Evolutionary conservation across 78 protist genomes (phyloP).

Genomic region (Dictyostelium citrinum): DNA sequence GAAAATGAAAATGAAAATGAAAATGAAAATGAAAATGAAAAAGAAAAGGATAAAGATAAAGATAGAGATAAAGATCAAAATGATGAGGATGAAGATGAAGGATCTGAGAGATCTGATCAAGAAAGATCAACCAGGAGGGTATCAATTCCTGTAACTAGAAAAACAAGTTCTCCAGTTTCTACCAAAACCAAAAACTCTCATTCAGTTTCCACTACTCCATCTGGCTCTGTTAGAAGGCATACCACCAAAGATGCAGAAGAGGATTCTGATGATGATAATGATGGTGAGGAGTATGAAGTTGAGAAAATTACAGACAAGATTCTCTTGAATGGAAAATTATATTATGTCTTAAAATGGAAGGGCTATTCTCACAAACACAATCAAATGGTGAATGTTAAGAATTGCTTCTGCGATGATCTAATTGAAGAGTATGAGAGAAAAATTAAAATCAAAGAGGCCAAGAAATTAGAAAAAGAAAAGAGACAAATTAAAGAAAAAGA

Average conservation of each 20-base stretch:
- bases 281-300: slow-evolving; percentile 1
- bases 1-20: neutral
- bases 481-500: neutral
- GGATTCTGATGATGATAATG: neutral
- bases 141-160: neutral
- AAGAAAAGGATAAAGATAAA: neutral
- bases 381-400: neutral
- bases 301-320: slow-evolving; percentile 4
- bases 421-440: slow-evolving; percentile 11
- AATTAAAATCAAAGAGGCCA: neutral
- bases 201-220: neutral
- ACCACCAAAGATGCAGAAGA: too few species aligned
- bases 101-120: neutral
- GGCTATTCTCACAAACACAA: neutral
- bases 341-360: slow-evolving; percentile 42
- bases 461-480: neutral
- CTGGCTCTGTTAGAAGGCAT: too few species aligned
- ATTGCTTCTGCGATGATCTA: slow-evolving; percentile 11
- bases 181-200: neutral
- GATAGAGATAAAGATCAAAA: neutral
- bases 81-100: neutral
- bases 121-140: neutral
- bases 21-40: neutral
- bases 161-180: neutral
- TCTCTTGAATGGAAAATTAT: neutral